Conservation (phyloP, 148 eudicot species). For the Silene uniflora region DNA sequence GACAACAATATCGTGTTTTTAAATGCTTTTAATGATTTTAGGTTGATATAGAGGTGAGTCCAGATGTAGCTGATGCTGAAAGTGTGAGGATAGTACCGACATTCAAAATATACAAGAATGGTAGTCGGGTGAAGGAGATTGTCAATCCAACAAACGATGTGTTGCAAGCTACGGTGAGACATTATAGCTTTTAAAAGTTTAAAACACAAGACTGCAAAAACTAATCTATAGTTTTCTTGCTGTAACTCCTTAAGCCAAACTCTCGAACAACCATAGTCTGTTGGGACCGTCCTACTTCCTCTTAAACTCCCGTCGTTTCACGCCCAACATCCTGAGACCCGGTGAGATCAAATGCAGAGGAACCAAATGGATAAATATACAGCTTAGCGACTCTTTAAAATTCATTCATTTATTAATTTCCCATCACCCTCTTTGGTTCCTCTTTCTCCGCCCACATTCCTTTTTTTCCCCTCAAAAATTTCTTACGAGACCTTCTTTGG, state of each 20-base stretch:
- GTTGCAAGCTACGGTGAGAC: constrained; percentile 85
- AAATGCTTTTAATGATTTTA: constrained; percentile 15
- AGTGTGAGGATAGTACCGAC: constrained; percentile 68
- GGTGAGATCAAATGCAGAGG: neutral
- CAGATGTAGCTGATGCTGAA: constrained; percentile 53
- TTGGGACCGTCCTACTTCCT: neutral
- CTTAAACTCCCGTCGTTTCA: neutral
- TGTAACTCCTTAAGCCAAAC: neutral
- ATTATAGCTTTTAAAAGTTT: constrained; percentile 64
- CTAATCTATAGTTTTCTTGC: constrained; percentile 12
- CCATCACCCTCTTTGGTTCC: neutral
- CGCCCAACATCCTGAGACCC: too few species aligned
- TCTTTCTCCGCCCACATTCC: too few species aligned
- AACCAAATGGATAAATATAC: neutral
- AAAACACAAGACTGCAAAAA: constrained; percentile 9
- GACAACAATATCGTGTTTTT: neutral
- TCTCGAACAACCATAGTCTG: neutral
- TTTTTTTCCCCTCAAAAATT: too few species aligned
- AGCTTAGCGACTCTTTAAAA: neutral
- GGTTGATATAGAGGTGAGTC: constrained; percentile 70
- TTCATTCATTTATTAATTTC: neutral
- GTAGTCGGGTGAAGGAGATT: constrained; percentile 68
- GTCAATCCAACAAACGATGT: constrained; percentile 62
- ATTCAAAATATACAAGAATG: constrained; percentile 74
- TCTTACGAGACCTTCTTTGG: too few species aligned